Evolutionary conservation across 176 grass and related monocot species (phyloP).

Genomic region (Avena insularis): DNA sequence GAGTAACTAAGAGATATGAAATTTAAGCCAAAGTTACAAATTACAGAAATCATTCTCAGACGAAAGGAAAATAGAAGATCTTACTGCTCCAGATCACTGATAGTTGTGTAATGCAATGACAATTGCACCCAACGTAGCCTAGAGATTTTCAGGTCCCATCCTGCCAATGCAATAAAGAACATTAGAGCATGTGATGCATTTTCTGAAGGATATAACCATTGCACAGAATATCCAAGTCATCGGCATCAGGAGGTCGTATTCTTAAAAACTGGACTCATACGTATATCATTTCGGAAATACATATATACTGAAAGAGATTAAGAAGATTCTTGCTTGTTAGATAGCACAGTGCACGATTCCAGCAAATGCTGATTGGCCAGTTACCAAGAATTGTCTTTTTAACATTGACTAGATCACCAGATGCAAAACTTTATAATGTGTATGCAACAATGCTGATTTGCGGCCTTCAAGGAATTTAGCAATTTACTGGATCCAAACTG

Average conservation of each 20-base stretch:
- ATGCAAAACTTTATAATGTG: constrained; percentile 10
- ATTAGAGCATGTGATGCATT: constrained; percentile 33
- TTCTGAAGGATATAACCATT: not conserved
- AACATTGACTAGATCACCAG: constrained; percentile 17
- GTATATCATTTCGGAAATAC: constrained; percentile 25
- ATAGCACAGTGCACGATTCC: constrained; percentile 25
- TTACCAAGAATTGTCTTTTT: constrained; percentile 1
- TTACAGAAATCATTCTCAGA: constrained; percentile 11
- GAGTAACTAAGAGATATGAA: constrained; percentile 14
- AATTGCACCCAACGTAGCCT: constrained; percentile 90
- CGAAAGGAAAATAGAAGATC: constrained; percentile 40
- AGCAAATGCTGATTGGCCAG: constrained; percentile 35
- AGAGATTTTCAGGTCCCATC: constrained; percentile 85
- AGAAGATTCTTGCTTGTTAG: constrained; percentile 27
- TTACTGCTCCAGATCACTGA: constrained; percentile 87
- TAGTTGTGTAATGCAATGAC: constrained; percentile 77
- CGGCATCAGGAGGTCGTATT: constrained; percentile 11
- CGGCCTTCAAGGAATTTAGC: not conserved
- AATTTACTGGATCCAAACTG: constrained; percentile 23
- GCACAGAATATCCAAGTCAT: constrained; percentile 29
- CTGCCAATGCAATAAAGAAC: constrained; percentile 63
- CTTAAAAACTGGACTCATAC: not conserved
- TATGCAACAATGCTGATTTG: not conserved
- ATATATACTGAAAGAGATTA: constrained; percentile 18
- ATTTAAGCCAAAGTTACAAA: constrained; percentile 31